Base-by-base conservation (phyloP, 495 filamentous ascomycete genomes). In the Amphirosellinia nigrospora region DNA sequence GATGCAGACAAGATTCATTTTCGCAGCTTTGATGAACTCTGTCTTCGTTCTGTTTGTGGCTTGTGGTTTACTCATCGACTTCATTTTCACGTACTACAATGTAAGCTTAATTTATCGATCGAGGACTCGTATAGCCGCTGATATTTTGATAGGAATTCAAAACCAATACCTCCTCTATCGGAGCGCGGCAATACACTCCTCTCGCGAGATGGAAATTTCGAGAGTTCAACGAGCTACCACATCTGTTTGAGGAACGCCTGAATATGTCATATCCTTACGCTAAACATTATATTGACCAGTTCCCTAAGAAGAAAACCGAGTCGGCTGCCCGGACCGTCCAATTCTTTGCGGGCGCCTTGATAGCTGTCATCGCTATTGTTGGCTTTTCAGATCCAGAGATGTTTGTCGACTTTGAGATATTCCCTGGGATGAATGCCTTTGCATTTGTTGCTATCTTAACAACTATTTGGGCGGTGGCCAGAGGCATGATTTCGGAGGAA, bases 201-300 rank as follows among this genome's bases (percentile, higher is more conserved):
- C 86, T 97, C 59, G 96, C 96, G 2, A 92, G 96, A 78, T 98
- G 96, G 96, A 98, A 97, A 74, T 98, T 98, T 70, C 91, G 96
- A 60, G 95, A 98, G 78, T 98, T 98, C 85, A 99, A 99, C 74
- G 96, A 99, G 78, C 87, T 99, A 0, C 90, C 89, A 71, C 96
- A 98, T 82, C 83, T 98, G 1, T 99, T 97, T 74, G 87, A 93
- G 70, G 91, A 93, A 67, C 89, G 96, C 15, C 85, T 92, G 64
- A 93, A 97, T 73, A 96, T 98, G 92, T 97, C 96, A 7, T 93
- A 94, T 73, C 95, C 95, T 0, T 97, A 91, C 75, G 96, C 96
- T 2, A 92, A 90, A 58, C 90, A 92, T 45, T 99, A 99, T 74
- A 86, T 98, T 36, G 93, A 98, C 61, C 96, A 98, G 69, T 99